Evolutionary conservation across 306 rosid species (phyloP), one percentile per base, ranked within the genome.

Genomic region (Comarum palustre): DNA sequence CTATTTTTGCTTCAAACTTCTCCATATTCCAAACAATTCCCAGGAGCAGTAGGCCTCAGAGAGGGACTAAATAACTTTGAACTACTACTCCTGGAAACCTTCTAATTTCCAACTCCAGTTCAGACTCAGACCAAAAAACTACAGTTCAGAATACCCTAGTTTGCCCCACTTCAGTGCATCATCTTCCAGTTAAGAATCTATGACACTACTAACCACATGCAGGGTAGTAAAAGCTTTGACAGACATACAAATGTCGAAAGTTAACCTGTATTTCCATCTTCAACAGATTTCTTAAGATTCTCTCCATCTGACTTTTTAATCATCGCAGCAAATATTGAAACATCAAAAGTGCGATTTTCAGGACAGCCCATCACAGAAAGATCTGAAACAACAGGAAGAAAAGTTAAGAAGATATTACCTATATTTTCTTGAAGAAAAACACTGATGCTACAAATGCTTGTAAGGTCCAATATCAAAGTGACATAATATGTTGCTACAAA

Each of bases 281-380:
- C 78, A 14, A 90, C 46, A 60, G 68, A 43, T 24, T 84, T 82
- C 77, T 51, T 80, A 68, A 95, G 79, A 74, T 55, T 19, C 16
- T 87, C 92, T 83, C 96, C 97, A 5, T 54, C 61, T 34, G 96
- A 60, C 76, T 83, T 85, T 31, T 90, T 57, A 67, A 91, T 73
- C 90, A 82, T 78, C 71, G 87, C 93, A 66, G 83, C 89, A 65
- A 92, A 96, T 84, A 95, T 90, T 5, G 96, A 78, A 79, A 95
- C 59, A 61, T 84, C 76, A 77, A 78, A 38, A 62, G 84, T 61
- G 76, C 41, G 81, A 24, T 72, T 83, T 48, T 75, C 83, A 74
- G 91, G 43, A 82, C 99, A 95, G 15, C 66, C 76, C 90, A 95
- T 91, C 82, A 82, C 82, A 80, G 75, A 54, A 73, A 95, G 81